phyloP scores from a whole-genome alignment of 306 rosid genomes.

The Alnus rubra region DNA sequence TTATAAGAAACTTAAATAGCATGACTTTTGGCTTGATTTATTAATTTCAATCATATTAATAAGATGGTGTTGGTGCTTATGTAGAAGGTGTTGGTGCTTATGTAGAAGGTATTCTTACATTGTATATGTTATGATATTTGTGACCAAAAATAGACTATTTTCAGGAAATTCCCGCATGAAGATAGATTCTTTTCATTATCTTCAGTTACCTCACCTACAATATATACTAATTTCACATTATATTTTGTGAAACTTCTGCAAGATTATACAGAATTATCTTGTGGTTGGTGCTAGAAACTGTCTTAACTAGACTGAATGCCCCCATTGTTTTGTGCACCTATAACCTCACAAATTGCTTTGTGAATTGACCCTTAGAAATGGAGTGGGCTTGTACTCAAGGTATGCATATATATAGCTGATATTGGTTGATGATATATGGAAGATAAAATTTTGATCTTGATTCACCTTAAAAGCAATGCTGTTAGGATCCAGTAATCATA shows the following conservation, averaged over 20 bases:
- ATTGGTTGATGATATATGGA: neutral
- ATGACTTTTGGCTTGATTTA: neutral
- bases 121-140: neutral
- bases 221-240: slow-evolving; percentile 1
- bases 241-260: neutral
- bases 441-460: neutral
- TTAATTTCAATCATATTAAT: neutral
- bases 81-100: too few species aligned
- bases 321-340: neutral
- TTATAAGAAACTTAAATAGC: neutral
- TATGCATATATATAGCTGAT: neutral
- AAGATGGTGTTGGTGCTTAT: neutral
- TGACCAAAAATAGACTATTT: neutral
- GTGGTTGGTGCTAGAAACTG: neutral
- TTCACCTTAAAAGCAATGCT: neutral
- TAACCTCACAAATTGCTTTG: neutral
- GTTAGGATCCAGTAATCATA: neutral
- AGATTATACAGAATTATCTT: neutral
- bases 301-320: neutral
- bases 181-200: neutral
- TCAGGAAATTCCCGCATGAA: neutral
- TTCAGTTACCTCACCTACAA: neutral
- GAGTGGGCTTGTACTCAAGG: neutral
- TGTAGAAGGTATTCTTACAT: neutral
- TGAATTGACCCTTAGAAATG: neutral